phyloP scores from a whole-genome alignment of 352 stramenopile genomes.

The Pythium aquatile region DNA sequence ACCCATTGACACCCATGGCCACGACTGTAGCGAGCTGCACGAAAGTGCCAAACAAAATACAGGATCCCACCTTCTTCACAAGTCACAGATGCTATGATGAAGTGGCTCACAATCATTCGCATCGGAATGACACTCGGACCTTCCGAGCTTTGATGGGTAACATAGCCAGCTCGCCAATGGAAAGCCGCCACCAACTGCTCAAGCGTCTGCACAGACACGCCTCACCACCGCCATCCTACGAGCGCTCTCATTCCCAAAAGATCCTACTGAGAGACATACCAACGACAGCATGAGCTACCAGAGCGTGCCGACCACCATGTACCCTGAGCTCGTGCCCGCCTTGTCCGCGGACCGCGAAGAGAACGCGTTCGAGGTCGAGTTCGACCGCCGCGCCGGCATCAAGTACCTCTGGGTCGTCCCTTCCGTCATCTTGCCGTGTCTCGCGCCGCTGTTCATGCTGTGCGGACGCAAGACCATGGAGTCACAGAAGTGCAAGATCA shows the following conservation, averaged over 20 bases:
- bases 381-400: conserved; percentile 18
- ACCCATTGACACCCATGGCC: neutral
- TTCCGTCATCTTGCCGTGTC: conserved; percentile 19
- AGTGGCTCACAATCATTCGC: neutral
- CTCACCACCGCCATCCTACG: neutral
- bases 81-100: neutral
- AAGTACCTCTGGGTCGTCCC: conserved; percentile 21
- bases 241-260: neutral
- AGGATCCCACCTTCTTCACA: neutral
- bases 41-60: too few species aligned
- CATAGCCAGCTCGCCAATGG: neutral
- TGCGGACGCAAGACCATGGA: conserved; percentile 32
- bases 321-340: neutral
- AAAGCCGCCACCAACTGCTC: neutral
- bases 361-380: conserved; percentile 16
- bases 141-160: neutral
- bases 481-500: conserved; percentile 38
- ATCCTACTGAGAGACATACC: neutral
- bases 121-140: neutral
- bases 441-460: conserved; percentile 23
- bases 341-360: conserved; percentile 8
- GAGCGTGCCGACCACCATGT: neutral
- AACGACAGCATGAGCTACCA: conserved; percentile 14
- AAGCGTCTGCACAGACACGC: neutral
- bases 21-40: too few species aligned